Base-by-base conservation (phyloP, 1,284 basidiomycete species). In the Phaffia rhodozyma region DNA sequence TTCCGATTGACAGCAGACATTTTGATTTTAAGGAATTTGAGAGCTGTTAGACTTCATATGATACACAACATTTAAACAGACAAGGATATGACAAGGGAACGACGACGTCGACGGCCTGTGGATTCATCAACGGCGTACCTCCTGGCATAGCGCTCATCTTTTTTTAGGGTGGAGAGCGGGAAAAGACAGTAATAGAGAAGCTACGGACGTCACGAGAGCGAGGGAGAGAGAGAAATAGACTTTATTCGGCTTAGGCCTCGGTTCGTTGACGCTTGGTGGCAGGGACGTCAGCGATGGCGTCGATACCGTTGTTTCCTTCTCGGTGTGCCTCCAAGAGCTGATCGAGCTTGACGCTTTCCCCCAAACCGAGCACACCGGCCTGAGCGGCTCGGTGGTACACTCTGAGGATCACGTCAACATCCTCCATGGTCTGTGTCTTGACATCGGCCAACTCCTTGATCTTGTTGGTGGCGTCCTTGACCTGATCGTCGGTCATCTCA, bases 361-460 rank as follows among this genome's bases (percentile, higher is more conserved):
- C 91, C 58, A 92, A 84, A 62, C 83, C 84, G 69, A 94, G 85
- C 75, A 88, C 84, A 67, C 91, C 91, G 55, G 84, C 86, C 74
- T 87, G 83, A 73, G 92, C 90, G 49, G 86, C 90, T 55, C 87
- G 86, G 80, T 93, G 91, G 77, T 94, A 97, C 54, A 97, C 83
- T 74, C 96, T 89, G 53, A 99, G 82, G 57, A 99, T 86, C 50
- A 89, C 89, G 77, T 99, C 96, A 67, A 99, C 96, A 74, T 98
- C 94, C 75, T 98, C 94, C 88, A 98, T 97, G 27, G 89, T 91
- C 77, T 99, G 96, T 34, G 93, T 97, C 69, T 91, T 86, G 62
- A 98, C 91, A 73, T 98, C 96, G 25, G 96, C 96, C 66, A 99
- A 86, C 78, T 97, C 90, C 85, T 98, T 98, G 82, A 98, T 97